Evolutionary conservation across 306 rosid species (phyloP), one percentile per base, ranked within the genome.

Genomic region (Vigna radiata): DNA sequence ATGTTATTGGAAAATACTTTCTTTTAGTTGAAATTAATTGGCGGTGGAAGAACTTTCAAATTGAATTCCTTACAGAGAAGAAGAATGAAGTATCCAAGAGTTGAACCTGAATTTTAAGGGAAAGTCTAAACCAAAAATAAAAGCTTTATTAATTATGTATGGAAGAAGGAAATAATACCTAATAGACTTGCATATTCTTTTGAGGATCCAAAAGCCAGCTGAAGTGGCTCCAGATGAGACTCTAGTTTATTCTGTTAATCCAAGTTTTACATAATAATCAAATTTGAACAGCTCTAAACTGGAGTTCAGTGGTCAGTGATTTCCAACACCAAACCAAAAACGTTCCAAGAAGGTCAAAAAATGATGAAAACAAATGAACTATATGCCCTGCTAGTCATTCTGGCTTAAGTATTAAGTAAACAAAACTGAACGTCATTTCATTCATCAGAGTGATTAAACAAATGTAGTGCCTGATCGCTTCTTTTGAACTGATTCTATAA

Each of bases 401-500:
- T 25, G 31, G 47, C 27, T 25, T 25, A 9, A 44, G 33, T 39
- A 52, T 12, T 3, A 29, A 18, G 18, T 66, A 77, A 25, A 43
- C 43, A 52, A 36, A 58, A 76, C 61, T 29, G 16, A 21, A 46
- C 18, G 21, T 56, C 25, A 25, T 8, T 68, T n/a, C 66, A 29
- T 60, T 23, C 37, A 62, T 4, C 33, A 60, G 59, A 25, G 68
- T 8, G 48, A 52, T 41, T 3, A 14, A 71, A 54, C 9, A 56
- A 3, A 33, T 14, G 47, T 67, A 31, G 14, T 44, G 19, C 39
- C 10, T 31, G 43, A 29, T 29, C 33, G 46, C 59, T 5, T 43
- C 76, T 17, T 29, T 60, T 59, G 52, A 58, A 64, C 69, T 17
- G 71, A 23, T 17, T 46, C 84, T 15, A 84, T 17, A 29, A 90